A percentile compares a stretch with the other conserved stretches of the same genome.
These are phyloP conservation scores for Ploettnerulaceae sp. DNA, from an alignment of 2,329 filamentous ascomycete genomes.

Conservation along the genomic window DNA sequence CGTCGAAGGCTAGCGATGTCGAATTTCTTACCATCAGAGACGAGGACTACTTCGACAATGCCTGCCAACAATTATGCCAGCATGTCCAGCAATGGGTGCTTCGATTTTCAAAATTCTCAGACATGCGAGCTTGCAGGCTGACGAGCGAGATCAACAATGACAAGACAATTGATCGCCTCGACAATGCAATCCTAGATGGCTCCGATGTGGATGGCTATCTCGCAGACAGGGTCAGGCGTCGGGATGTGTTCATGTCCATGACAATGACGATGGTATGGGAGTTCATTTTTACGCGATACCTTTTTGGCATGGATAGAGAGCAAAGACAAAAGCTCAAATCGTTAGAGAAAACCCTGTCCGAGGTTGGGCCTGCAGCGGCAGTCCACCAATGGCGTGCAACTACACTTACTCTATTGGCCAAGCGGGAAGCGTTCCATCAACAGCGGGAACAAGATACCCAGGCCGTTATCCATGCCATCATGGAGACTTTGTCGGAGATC, in stretches of 20 bases:
- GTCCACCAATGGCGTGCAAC: constrained; percentile 97
- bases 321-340: constrained; percentile 96
- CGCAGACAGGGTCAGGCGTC: constrained; percentile 77
- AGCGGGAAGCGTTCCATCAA: constrained; percentile 70
- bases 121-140: constrained; percentile 79
- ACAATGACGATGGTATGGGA: constrained; percentile 99
- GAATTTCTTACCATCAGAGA: constrained; percentile 76
- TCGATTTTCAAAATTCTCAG: constrained; percentile 96
- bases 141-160: constrained; percentile 84
- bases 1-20: constrained; percentile 55
- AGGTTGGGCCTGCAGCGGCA: constrained; percentile 82
- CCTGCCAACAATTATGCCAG: constrained; percentile 90
- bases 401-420: constrained; percentile 82
- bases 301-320: constrained; percentile 97
- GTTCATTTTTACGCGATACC: constrained; percentile 94
- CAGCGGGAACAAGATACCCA: constrained; percentile 89
- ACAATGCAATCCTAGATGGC: constrained; percentile 91
- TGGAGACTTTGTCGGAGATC: constrained; percentile 75
- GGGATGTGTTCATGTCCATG: constrained; percentile 97
- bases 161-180: constrained; percentile 87
- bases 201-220: constrained; percentile 88
- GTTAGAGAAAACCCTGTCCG: constrained; percentile 83
- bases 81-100: constrained; percentile 97
- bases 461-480: constrained; percentile 89
- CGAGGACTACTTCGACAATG: constrained; percentile 91